These are phyloP conservation scores for Endoconidiophora polonica DNA, from an alignment of 2,329 filamentous ascomycete genomes.

Conservation along the genomic window DNA sequence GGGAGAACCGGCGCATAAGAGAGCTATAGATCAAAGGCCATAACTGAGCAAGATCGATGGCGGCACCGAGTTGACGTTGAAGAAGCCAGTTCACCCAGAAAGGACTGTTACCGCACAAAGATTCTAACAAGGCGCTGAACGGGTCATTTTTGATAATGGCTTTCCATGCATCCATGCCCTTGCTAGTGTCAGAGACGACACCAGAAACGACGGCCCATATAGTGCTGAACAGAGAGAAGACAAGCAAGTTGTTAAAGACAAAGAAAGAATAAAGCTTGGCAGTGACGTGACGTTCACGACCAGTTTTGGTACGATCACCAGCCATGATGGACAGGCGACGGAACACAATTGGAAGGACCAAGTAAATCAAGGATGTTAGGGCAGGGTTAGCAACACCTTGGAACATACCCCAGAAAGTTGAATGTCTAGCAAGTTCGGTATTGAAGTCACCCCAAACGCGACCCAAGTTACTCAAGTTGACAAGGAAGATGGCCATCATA, in stretches of 20 bases:
- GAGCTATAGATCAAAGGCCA: constrained; percentile 74
- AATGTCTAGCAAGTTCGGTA: constrained; percentile 42
- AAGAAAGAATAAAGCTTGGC: constrained; percentile 90
- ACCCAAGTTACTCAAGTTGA: constrained; percentile 69
- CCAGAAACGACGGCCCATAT: constrained; percentile 56
- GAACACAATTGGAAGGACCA: constrained; percentile 80
- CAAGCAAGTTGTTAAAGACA: constrained; percentile 87
- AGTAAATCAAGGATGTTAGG: constrained; percentile 71
- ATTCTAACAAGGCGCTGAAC: constrained; percentile 47
- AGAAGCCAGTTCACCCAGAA: constrained; percentile 94
- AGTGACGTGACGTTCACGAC: constrained; percentile 78
- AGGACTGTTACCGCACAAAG: constrained; percentile 64
- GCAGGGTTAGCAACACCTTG: constrained; percentile 87
- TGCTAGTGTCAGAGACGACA: constrained; percentile 42
- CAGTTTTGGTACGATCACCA: constrained; percentile 83
- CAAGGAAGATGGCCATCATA: constrained; percentile 82
- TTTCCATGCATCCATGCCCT: constrained; percentile 46
- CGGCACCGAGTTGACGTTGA: constrained; percentile 81
- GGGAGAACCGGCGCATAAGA: constrained; percentile 67
- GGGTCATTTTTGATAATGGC: constrained; percentile 50
- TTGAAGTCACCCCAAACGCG: constrained; percentile 65
- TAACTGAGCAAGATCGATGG: constrained; percentile 83
- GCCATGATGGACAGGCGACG: constrained; percentile 67
- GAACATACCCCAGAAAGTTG: constrained; percentile 62
- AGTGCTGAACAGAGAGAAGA: constrained; percentile 83